phyloP scores from a whole-genome alignment of 1,284 basidiomycete genomes.

The Ganoderma lucidum region DNA sequence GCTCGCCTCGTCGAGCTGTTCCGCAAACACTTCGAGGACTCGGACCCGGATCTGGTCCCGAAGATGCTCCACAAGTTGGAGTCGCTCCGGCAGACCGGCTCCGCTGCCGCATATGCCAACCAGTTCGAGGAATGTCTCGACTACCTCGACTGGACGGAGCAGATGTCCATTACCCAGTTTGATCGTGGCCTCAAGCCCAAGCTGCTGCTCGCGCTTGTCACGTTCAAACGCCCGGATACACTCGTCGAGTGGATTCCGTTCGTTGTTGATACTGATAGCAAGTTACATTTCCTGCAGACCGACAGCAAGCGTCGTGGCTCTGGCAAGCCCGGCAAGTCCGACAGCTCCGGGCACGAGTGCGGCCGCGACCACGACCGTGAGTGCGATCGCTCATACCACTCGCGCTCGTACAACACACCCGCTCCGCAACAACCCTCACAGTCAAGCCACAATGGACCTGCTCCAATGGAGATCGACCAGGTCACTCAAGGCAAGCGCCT shows the following conservation, averaged over 20 bases:
- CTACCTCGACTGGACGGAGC: not conserved
- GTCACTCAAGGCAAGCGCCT: not conserved
- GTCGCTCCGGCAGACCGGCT: not conserved
- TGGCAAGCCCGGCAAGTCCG: not conserved
- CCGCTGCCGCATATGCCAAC: not conserved
- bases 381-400: not conserved
- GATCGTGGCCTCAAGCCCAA: not conserved
- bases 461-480: not conserved
- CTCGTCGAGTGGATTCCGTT: slow-evolving; percentile 8
- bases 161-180: not conserved
- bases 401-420: not conserved
- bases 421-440: too few relatives aligned
- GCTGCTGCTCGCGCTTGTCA: not conserved
- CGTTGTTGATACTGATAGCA: slow-evolving; percentile 18
- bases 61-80: not conserved
- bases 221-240: not conserved
- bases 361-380: too few relatives aligned
- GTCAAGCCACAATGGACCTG: not conserved
- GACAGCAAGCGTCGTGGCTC: not conserved
- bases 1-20: not conserved
- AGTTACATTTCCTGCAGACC: slow-evolving; percentile 11
- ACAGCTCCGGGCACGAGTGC: not conserved
- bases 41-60: not conserved
- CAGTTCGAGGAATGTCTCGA: not conserved
- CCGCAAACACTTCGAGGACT: not conserved